A percentile compares a stretch with the other conserved stretches of the same genome.
Conservation (phyloP, 1,284 basidiomycete species). For the Retiboletus fuscus region DNA sequence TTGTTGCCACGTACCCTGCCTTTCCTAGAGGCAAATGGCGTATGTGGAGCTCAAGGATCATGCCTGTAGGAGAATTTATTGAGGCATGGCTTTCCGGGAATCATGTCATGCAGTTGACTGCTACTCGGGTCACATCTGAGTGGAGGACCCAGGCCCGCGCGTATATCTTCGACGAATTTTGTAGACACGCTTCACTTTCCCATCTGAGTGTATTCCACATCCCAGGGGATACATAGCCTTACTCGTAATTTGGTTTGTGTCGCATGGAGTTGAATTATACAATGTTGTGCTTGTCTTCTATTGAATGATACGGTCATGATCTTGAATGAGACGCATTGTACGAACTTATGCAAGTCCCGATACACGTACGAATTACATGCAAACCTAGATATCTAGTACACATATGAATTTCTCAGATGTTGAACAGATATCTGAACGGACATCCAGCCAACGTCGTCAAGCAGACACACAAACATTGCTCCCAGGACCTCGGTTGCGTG, state of each 20-base stretch:
- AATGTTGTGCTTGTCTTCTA: too few relatives aligned
- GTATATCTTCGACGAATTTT: neutral
- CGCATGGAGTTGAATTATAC: too few relatives aligned
- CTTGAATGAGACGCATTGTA: neutral
- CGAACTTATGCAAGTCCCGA: neutral
- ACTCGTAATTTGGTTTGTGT: too few relatives aligned
- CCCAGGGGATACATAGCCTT: neutral
- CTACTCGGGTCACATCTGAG: neutral
- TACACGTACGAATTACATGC: neutral
- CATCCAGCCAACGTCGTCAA: neutral
- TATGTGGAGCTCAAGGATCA: neutral
- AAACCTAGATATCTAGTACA: neutral
- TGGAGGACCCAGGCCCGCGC: neutral
- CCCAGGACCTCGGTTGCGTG: neutral
- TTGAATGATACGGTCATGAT: too few relatives aligned
- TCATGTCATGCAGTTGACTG: neutral
- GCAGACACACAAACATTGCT: neutral
- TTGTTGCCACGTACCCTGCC: constrained; percentile 1
- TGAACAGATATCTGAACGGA: neutral
- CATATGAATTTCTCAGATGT: neutral
- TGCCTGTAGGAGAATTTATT: neutral
- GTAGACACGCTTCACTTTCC: neutral
- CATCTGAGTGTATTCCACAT: neutral
- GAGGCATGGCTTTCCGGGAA: neutral
- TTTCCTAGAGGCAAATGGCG: constrained; percentile 3